A percentile compares a stretch with the other conserved stretches of the same genome.
Evolutionary conservation across 768 basidiomycete genomes (phyloP).

Genomic region (Pleurotus ostreatus): DNA sequence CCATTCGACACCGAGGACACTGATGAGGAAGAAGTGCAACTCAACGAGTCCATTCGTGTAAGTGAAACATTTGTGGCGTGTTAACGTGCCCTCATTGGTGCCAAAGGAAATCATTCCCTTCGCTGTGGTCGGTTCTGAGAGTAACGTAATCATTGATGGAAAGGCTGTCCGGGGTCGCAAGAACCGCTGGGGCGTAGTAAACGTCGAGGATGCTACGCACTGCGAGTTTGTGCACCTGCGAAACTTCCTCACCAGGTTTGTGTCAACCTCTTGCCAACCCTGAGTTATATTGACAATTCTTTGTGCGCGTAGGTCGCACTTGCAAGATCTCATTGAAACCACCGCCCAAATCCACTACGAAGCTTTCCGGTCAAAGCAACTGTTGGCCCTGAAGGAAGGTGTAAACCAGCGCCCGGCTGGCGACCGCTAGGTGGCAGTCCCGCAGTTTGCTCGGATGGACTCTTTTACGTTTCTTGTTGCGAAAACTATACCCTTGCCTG

Average conservation of each 20-base stretch:
- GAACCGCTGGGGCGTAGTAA: constrained; percentile 98
- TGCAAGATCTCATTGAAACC: constrained; percentile 98
- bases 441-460: not conserved
- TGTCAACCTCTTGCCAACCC: constrained; percentile 4
- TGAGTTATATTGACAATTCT: not conserved
- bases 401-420: constrained; percentile 65
- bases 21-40: constrained; percentile 86
- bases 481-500: constrained; percentile 3
- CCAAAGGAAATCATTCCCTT: constrained; percentile 89
- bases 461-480: not conserved
- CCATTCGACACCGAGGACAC: constrained; percentile 97
- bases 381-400: constrained; percentile 94
- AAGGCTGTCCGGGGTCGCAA: constrained; percentile 93
- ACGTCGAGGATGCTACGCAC: constrained; percentile 93
- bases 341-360: constrained; percentile 99
- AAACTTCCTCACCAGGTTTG: constrained; percentile 90
- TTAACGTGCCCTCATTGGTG: constrained; percentile 7
- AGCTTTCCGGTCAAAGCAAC: constrained; percentile 98
- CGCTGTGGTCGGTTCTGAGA: constrained; percentile 96
- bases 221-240: constrained; percentile 98
- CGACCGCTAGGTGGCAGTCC: constrained; percentile 12
- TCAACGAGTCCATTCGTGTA: constrained; percentile 90
- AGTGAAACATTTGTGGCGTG: constrained; percentile 21
- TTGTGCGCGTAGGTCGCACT: constrained; percentile 66
- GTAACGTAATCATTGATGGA: constrained; percentile 92